These are phyloP conservation scores for Helianthus annuus DNA, from an alignment of 129 eudicot species.

Conservation along the genomic window HanXRQr2.0-SUNRISE NC_035446.2:172477367-172477866, in stretches of 20 bases:
- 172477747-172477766: constrained; percentile 1
- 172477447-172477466: constrained; percentile 14
- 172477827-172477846: no score
- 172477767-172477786: neutral
- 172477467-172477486: constrained; percentile 4
- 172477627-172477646: constrained; percentile 16
- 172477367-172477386: neutral
- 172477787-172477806: neutral
- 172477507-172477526: constrained; percentile 12
- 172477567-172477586: neutral
- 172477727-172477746: constrained; percentile 14
- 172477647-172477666: constrained; percentile 3
- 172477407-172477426: constrained; percentile 32
- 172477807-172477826: no score
- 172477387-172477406: neutral
- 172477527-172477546: constrained; percentile 14
- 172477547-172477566: neutral
- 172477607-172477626: constrained; percentile 5
- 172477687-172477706: constrained; percentile 7
- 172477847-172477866: no score
- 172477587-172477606: constrained; percentile 7
- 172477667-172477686: constrained; percentile 14
- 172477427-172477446: constrained; percentile 41
- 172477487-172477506: constrained; percentile 22
- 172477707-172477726: neutral